A percentile compares a stretch with the other conserved stretches of the same genome.
Conservation (phyloP, 164 flowering plant species). For the Sedum album region DNA sequence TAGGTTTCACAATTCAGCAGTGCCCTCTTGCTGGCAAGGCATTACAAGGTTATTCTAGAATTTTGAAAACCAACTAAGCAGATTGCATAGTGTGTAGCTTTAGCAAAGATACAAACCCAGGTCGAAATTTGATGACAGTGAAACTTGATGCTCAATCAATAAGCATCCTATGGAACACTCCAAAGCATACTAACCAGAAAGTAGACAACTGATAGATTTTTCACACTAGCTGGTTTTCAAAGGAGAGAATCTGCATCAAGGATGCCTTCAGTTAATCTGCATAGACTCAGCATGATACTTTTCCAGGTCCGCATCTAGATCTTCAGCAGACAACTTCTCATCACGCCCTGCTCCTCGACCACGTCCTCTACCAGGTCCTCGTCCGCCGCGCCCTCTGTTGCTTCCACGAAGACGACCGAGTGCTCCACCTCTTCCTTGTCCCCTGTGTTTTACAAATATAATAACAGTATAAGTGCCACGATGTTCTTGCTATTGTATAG, state of each 20-base stretch:
- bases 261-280: slow-evolving; percentile 35
- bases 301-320: slow-evolving; percentile 64
- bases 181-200: neutral
- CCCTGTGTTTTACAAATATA: slow-evolving; percentile 25
- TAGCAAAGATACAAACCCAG: too few relatives aligned
- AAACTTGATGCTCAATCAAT: neutral
- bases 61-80: too few relatives aligned
- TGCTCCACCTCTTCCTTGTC: slow-evolving; percentile 54
- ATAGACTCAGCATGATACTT: slow-evolving; percentile 64
- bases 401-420: slow-evolving; percentile 41
- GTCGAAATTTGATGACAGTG: too few relatives aligned
- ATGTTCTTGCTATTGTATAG: neutral
- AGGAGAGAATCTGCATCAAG: neutral
- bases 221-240: neutral
- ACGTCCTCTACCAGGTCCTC: slow-evolving; percentile 34
- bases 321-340: slow-evolving; percentile 31
- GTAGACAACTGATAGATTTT: neutral
- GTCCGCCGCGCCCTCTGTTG: slow-evolving; percentile 9
- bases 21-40: too few relatives aligned
- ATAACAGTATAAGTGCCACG: neutral
- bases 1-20: too few relatives aligned
- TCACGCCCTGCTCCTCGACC: neutral
- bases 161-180: neutral
- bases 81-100: too few relatives aligned
- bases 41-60: too few relatives aligned